Evolutionary conservation across 1,284 basidiomycete genomes (phyloP), one percentile per base, ranked within the genome.

Genomic region (Nidula niveotomentosa): DNA sequence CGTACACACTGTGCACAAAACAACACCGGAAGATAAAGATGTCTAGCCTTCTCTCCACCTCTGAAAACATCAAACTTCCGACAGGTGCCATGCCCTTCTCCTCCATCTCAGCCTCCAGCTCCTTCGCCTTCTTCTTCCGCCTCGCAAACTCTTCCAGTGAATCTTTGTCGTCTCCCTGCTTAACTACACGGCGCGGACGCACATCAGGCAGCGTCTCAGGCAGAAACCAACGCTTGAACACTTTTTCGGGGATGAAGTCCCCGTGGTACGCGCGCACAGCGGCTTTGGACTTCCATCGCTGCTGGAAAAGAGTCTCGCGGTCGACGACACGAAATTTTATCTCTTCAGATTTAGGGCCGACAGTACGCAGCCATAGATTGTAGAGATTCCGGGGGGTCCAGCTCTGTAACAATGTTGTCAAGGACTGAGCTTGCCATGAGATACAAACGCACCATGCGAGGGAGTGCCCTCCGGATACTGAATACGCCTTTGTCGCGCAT

Each of bases 221-320:
- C 18, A 99, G 83, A 71, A 94, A 98, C 91, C 94, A 96, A 51
- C 92, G 86, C 71, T 96, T 96, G 84, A 98, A 98, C 43, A 88
- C 86, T 65, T 90, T 91, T 76, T 96, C 94, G 53, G 89, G 88
- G 59, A 98, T 94, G 73, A 86, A 91, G 80, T 99, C 96, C 41
- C 96, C 96, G 69, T 99, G 96, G 78, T 99, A 99, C 3, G 87
- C 95, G 55, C 96, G 88, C 35, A 94, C 83, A 58, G 96, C 84
- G n/a, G 88, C 83, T 73, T 98, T 98, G 13, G 93, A 85, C 23
- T 79, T 79, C 93, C 94, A 98, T 41, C 96, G 89, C 68, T 98
- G 92, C 73, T 97, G 93, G 75, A 93, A 98, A 50, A 98, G 82
- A 0, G 91, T 90, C 54, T 79, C 53, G 3, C 85, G 81, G 52